phyloP scores from a whole-genome alignment of 352 stramenopile genomes.

The Lagenidium giganteum region DNA sequence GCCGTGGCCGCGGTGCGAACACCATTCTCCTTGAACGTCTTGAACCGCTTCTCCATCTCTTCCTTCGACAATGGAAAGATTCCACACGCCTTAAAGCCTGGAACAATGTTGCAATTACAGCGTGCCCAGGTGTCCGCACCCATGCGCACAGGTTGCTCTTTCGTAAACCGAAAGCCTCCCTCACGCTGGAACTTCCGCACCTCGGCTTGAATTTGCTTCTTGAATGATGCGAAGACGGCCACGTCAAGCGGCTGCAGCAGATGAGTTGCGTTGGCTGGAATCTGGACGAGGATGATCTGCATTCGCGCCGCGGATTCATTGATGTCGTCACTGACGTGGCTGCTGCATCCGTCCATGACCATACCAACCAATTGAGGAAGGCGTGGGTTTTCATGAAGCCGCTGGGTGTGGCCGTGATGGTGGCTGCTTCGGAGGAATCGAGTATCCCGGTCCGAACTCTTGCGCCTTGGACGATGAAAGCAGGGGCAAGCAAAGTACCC shows the following conservation, averaged over 20 bases:
- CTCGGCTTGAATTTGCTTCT: slow-evolving; percentile 5
- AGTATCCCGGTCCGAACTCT: neutral
- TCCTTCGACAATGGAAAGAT: no score
- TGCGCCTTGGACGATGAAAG: slow-evolving; percentile 1
- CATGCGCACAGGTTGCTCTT: no score
- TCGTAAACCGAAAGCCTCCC: no score
- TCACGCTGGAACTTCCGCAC: no score
- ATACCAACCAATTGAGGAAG: slow-evolving; percentile 7
- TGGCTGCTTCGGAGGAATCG: neutral
- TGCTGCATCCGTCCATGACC: slow-evolving; percentile 11
- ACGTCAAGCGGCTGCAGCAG: slow-evolving; percentile 9
- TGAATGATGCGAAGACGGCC: slow-evolving; percentile 8
- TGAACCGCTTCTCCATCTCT: no score
- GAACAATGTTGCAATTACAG: no score
- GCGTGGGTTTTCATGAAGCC: slow-evolving; percentile 14
- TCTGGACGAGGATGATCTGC: no score
- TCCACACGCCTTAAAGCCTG: no score
- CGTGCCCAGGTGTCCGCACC: no score
- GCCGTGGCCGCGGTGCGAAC: no score
- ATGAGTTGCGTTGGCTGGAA: slow-evolving; percentile 4
- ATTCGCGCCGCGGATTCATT: no score
- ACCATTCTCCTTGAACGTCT: no score
- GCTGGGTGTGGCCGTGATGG: slow-evolving; percentile 1
- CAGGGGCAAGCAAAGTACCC: neutral
- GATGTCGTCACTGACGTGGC: slow-evolving; percentile 9